Percentiles rank a stretch among this genome's conserved stretches.
Evolutionary conservation across 1,284 basidiomycete species (phyloP).

Genomic region (Trametes versicolor): DNA sequence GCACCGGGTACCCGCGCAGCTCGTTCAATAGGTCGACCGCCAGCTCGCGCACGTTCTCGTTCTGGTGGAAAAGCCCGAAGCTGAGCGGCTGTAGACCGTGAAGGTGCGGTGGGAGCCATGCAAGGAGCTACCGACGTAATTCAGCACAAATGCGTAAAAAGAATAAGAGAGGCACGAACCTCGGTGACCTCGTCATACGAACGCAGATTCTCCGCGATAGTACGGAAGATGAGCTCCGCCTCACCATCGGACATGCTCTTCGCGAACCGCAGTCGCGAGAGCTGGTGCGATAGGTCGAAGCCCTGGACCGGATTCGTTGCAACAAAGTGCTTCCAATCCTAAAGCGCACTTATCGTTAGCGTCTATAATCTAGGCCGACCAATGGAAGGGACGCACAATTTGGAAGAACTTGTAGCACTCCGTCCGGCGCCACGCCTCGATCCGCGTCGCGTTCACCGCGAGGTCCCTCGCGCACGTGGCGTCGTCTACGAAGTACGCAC

Average conservation of each 20-base stretch:
- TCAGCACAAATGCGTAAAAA: background rate
- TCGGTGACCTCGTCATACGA: slow-evolving; percentile 91
- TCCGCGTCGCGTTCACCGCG: slow-evolving; percentile 71
- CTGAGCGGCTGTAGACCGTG: slow-evolving; percentile 89
- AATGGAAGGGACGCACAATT: slow-evolving; percentile 57
- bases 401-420: slow-evolving; percentile 71
- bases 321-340: slow-evolving; percentile 66
- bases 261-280: slow-evolving; percentile 71
- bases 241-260: slow-evolving; percentile 72
- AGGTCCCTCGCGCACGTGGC: slow-evolving; percentile 66
- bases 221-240: slow-evolving; percentile 79
- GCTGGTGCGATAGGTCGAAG: slow-evolving; percentile 80
- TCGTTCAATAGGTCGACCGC: slow-evolving; percentile 88
- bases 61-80: slow-evolving; percentile 92
- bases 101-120: slow-evolving; percentile 78
- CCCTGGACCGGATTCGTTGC: slow-evolving; percentile 61
- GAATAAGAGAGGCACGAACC: slow-evolving; percentile 58
- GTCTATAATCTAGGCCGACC: background rate
- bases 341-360: slow-evolving; percentile 6
- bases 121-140: slow-evolving; percentile 69
- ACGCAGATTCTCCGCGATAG: slow-evolving; percentile 73
- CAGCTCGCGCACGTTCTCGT: slow-evolving; percentile 75
- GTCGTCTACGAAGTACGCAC: slow-evolving; percentile 77
- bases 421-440: slow-evolving; percentile 84
- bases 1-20: slow-evolving; percentile 78